Evolutionary conservation across 768 basidiomycete genomes (phyloP).

Genomic region (Boletus tylopilopsis): DNA sequence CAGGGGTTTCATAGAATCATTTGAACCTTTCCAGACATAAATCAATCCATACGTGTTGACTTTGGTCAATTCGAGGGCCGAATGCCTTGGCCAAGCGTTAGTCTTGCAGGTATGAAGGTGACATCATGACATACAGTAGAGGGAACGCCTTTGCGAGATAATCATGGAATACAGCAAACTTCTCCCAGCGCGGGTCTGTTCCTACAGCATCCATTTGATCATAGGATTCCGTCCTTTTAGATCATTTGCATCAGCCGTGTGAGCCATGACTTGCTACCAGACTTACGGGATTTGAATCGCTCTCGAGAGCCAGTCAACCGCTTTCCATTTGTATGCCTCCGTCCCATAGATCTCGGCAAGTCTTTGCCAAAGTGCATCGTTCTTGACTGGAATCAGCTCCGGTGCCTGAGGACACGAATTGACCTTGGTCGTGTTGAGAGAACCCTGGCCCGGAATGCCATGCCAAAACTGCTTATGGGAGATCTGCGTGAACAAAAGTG

Average conservation of each 20-base stretch:
- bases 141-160: neutral
- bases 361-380: neutral
- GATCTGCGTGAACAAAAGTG: neutral
- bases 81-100: neutral
- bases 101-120: neutral
- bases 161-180: neutral
- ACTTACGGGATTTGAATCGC: neutral
- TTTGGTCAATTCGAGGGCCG: neutral
- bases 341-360: neutral
- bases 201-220: neutral
- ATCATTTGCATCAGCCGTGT: neutral
- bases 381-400: neutral
- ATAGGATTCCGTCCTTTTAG: neutral
- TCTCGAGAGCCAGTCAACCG: neutral
- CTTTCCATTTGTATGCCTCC: neutral
- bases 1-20: neutral
- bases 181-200: neutral
- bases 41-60: neutral
- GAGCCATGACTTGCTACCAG: neutral
- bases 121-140: neutral
- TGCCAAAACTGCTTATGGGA: neutral
- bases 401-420: neutral
- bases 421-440: neutral
- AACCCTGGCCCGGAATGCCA: neutral
- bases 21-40: neutral